Evolutionary conservation across 768 basidiomycete species (phyloP), one percentile per base, ranked within the genome.

Genomic region (Agrocybe pediades): DNA sequence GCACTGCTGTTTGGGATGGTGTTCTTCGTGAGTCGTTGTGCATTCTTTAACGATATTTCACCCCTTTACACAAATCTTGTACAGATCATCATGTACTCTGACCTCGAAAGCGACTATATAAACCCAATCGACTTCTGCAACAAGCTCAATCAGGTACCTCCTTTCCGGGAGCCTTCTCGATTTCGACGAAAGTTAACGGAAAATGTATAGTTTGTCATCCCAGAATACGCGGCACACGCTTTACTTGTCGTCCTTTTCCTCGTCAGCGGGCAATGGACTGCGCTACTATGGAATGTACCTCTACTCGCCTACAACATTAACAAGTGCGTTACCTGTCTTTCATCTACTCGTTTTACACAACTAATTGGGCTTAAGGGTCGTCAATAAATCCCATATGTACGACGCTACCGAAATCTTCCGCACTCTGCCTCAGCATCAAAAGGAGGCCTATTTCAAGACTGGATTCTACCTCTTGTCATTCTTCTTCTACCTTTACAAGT

Each of bases 81-180:
- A 36, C 49, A 98, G 95, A 95, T 98, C 66, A 98, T 98, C 80
- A 98, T 98, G 96, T 98, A 97, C 80, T 97, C 94, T 23, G 96
- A 98, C 77, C 78, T 98, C 67, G 95, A 97, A 73, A 96, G 93
- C 79, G 95, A 97, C 81, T 98, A 98, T 76, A 95, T 98, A 79
- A 98, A 98, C 73, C 96, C 96, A 51, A 98, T 98, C 81, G 96
- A 98, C 73, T 87, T 98, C 39, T 98, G 96, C 75, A 98, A 98
- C 78, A 98, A 97, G 77, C 87, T 98, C 63, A 98, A 98, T 71
- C 90, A 93, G 74, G 96, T 95, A 56, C 41, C 78, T 72, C 21
- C 21, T n/a, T 19, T 23, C 11, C 33, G 4, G 33, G n/a, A 36
- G 23, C 40, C 5, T 20, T 24, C 17, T 20, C 15, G 6, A 6